Base-by-base conservation (phyloP, 2,329 filamentous ascomycete species). In the Ceratocystis lukuohia region DNA sequence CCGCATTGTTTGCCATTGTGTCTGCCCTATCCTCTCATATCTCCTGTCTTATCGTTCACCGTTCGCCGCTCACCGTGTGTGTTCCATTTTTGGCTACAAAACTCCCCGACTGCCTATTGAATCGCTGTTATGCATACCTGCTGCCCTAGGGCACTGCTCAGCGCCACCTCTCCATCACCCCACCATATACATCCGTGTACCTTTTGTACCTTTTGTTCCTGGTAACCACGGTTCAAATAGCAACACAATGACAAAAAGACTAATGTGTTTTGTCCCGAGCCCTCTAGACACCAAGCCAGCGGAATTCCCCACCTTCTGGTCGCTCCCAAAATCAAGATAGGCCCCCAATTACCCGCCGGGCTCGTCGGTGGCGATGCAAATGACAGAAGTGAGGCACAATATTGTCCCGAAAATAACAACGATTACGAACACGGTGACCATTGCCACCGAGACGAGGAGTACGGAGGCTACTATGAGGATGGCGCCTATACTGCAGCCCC, bases 401-500 rank as follows among this genome's bases (percentile, higher is more conserved):
- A 25, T 76, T 71, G 8, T 3, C 46, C 46, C 67, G 75, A 72
- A 44, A 68, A 68, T 65, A 67, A 68, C n/a, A 65, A 69, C 2
- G 28, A 48, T 53, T 50, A 64, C 20, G 65, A 10, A 41, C 37
- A 66, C 44, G 70, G 73, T 15, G 68, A 70, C 53, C 70, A 65
- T n/a, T 61, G 73, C 53, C 53, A 75, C 33, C 68, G 70, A 22
- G 72, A 73, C 8, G 70, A 70, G 6, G 73, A 75, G 8, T 71
- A 73, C n/a, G 76, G 82, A 66, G 88, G 87, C 10, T 86, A 84
- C 72, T 94, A 89, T 73, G 78, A 85, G 17, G 89, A 96, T 70
- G 91, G 91, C 62, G 88, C 89, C 46, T 96, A 91, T 73, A 84
- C 87, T 28, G 88, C 86, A 3, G 78, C 81, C 2, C 80, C 83